These are phyloP conservation scores for Neurospora sp. DNA, from an alignment of 495 filamentous ascomycete genomes.

Conservation along the genomic window DNA sequence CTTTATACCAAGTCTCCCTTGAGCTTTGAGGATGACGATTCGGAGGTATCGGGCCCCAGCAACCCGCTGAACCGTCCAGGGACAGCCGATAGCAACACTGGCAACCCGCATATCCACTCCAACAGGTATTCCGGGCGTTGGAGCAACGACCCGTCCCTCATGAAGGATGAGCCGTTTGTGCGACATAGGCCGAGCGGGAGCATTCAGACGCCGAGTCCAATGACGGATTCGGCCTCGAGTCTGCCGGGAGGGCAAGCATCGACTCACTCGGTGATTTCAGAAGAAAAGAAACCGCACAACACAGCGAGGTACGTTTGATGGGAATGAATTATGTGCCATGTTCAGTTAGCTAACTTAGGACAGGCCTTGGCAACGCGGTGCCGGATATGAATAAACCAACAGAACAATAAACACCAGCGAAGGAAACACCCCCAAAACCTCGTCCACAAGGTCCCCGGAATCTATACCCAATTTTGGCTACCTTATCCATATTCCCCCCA, in stretches of 20 bases:
- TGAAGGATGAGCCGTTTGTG: slow-evolving; percentile 5
- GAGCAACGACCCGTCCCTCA: slow-evolving; percentile 1
- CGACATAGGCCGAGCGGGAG: slow-evolving; percentile 12
- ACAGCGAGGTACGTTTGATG: slow-evolving; percentile 31
- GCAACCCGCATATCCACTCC: slow-evolving; percentile 3
- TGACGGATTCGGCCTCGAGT: slow-evolving; percentile 8
- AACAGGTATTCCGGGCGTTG: slow-evolving; percentile 5
- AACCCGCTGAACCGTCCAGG: slow-evolving; percentile 17
- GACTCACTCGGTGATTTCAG: slow-evolving; percentile 6
- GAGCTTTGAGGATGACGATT: slow-evolving; percentile 74
- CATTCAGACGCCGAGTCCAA: slow-evolving; percentile 15
- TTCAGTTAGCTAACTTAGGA: slow-evolving; percentile 12
- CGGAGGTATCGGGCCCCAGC: slow-evolving; percentile 37
- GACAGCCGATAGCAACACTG: slow-evolving; percentile 6
- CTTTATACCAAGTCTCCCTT: slow-evolving; percentile 47
- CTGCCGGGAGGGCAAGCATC: slow-evolving; percentile 6
- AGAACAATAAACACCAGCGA: not conserved
- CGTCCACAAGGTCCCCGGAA: not conserved
- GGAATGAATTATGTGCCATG: not conserved
- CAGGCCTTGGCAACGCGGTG: slow-evolving; percentile 46
- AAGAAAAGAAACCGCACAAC: slow-evolving; percentile 20
- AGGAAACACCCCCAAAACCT: not conserved
- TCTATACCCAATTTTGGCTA: not conserved
- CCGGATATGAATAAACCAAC: slow-evolving; percentile 36
- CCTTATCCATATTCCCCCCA: not conserved